These are phyloP conservation scores for Phytophthora meadii DNA, from an alignment of 352 stramenopile species.

Conservation along the genomic window DNA sequence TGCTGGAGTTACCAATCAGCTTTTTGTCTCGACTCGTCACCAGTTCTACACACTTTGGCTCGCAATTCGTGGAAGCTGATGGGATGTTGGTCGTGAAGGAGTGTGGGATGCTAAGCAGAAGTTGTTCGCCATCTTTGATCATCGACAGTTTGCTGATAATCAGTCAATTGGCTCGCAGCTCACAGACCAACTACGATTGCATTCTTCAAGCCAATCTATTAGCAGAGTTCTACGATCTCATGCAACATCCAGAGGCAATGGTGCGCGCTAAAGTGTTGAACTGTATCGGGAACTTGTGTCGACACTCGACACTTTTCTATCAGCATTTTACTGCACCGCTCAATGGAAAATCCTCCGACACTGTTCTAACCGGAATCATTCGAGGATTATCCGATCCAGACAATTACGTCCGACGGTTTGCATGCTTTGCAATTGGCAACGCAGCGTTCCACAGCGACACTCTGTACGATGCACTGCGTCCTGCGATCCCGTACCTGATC, in stretches of 20 bases:
- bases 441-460: conserved; percentile 89
- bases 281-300: conserved; percentile 93
- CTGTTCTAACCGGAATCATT: conserved; percentile 72
- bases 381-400: conserved; percentile 66
- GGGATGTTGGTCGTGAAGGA: conserved; percentile 78
- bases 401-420: conserved; percentile 90
- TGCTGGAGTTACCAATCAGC: conserved; percentile 76
- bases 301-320: conserved; percentile 92
- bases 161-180: conserved; percentile 88
- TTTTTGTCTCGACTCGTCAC: conserved; percentile 87
- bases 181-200: conserved; percentile 70
- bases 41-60: conserved; percentile 85
- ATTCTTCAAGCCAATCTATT: conserved; percentile 67
- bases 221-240: conserved; percentile 59
- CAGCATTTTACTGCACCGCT: conserved; percentile 49
- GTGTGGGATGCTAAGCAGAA: conserved; percentile 57
- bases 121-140: conserved; percentile 65
- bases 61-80: conserved; percentile 76
- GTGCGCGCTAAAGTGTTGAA: conserved; percentile 91
- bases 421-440: conserved; percentile 95
- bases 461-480: conserved; percentile 77
- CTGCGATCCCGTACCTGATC: conserved; percentile 70
- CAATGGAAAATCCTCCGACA: conserved; percentile 21
- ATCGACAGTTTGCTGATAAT: conserved; percentile 87
- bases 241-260: conserved; percentile 71